Base-by-base conservation (phyloP, 2,329 filamentous ascomycete species). In the Cladosporium colombiae region DNA sequence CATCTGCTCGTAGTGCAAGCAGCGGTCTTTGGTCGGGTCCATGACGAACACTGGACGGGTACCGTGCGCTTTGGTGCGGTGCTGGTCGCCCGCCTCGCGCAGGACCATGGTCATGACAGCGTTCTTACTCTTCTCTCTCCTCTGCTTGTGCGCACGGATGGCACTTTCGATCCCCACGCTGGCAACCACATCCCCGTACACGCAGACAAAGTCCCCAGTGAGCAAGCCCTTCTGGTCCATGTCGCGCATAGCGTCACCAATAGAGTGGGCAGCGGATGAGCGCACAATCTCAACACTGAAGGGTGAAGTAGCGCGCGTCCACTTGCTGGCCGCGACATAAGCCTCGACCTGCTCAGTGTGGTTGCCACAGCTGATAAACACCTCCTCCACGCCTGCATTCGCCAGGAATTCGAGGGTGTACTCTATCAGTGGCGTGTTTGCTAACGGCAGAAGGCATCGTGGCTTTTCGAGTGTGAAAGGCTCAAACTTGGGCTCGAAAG, bases 91-190 rank as follows among this genome's bases (percentile, higher is more conserved):
- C 10, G 89, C 91, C 76, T 93, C 90, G 55, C 92, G 86, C 66
- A 98, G 81, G 14, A 99, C 87, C 85, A 97, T 91, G 3, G 95
- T 99, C 95, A 99, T 98, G 79, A 97, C 97, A 44, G 94, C 93
- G 76, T 96, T 94, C 74, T 95, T 94, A 80, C 96, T 92, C 63
- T 89, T 88, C 74, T 89, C 86, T 67, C 93, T 88, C 66, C 95
- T 89, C 64, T 89, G 89, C 67, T 91, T 88, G 77, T 99, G 95
- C 62, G 88, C 88, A 3, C 88, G 87, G 61, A 99, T 81, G 10
- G 91, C 90, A 57, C 83, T 83, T 68, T 94, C 92, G n/a, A 99
- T 88, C 21, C 90, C 86, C 65, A 98, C 82, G 74, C 97, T 98
- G 70, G 92, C 91, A 59, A 99, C 89, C 29, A 98, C 85, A 77